phyloP scores from a whole-genome alignment of 2,329 filamentous ascomycete genomes.

The Pleoardoris graminearum region DNA sequence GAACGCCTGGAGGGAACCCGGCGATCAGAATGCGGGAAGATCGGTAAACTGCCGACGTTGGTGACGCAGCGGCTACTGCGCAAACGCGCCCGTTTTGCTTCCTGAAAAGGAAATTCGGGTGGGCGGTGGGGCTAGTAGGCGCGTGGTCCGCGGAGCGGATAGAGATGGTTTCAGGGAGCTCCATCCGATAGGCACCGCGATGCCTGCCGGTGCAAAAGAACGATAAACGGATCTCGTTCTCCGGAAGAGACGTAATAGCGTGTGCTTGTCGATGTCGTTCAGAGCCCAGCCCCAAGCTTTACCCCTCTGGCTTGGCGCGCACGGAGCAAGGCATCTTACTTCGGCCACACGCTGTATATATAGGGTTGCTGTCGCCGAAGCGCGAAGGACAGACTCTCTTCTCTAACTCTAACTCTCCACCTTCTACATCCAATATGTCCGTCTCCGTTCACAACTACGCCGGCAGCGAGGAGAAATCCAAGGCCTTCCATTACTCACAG shows the following conservation, averaged over 20 bases:
- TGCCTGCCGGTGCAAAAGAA: background rate
- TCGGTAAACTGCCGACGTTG: background rate
- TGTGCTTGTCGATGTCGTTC: background rate
- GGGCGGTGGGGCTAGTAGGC: background rate
- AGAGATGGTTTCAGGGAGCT: background rate
- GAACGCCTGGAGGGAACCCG: background rate
- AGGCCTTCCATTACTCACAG: conserved; percentile 18
- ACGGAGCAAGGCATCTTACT: background rate
- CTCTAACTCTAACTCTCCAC: background rate
- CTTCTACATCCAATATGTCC: background rate
- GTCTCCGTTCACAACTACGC: conserved; percentile 10
- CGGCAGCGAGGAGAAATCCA: conserved; percentile 10
- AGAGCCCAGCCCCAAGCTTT: background rate
- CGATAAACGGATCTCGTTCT: background rate
- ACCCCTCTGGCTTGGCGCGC: background rate
- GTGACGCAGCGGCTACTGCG: background rate
- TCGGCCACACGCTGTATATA: background rate
- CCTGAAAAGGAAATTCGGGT: background rate
- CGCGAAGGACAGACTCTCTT: too few species aligned
- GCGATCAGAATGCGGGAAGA: background rate
- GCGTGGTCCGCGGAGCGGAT: background rate
- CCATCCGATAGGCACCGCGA: background rate
- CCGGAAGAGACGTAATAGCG: background rate
- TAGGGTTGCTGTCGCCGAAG: too few species aligned
- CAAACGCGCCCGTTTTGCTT: background rate